Evolutionary conservation across 2,329 filamentous ascomycete genomes (phyloP).

Genomic region (Onygenales sp.): DNA sequence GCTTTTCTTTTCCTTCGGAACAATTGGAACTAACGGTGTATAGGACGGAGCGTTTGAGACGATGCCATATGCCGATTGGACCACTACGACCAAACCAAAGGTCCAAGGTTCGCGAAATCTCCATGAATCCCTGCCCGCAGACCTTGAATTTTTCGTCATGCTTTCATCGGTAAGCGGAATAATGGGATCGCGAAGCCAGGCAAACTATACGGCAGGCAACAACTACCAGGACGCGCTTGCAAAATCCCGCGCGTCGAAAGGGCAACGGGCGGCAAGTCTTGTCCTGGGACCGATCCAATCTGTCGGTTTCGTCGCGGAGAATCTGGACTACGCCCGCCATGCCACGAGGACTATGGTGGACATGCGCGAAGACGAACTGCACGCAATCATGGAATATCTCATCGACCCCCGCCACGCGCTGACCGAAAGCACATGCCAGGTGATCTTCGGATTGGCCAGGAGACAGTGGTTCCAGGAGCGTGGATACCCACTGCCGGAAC

Average conservation of each 20-base stretch:
- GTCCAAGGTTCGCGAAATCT: slow-evolving; percentile 30
- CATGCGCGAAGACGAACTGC: slow-evolving; percentile 13
- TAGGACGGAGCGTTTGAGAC: slow-evolving; percentile 27
- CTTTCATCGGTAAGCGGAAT: slow-evolving; percentile 34
- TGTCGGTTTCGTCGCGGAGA: slow-evolving; percentile 25
- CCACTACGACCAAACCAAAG: slow-evolving; percentile 30
- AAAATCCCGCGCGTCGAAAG: slow-evolving; percentile 16
- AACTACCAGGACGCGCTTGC: slow-evolving; percentile 31
- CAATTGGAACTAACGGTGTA: neutral
- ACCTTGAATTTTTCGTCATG: slow-evolving; percentile 36
- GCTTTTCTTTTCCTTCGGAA: neutral
- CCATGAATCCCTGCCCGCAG: slow-evolving; percentile 16
- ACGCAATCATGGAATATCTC: slow-evolving; percentile 11
- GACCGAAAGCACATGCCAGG: slow-evolving; percentile 9
- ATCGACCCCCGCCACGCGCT: slow-evolving; percentile 12
- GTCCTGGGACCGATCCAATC: slow-evolving; percentile 25
- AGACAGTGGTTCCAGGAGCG: slow-evolving; percentile 8
- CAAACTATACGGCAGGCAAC: slow-evolving; percentile 35
- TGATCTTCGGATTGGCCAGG: slow-evolving; percentile 13
- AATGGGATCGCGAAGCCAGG: slow-evolving; percentile 37
- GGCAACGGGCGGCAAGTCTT: slow-evolving; percentile 16
- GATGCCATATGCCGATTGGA: slow-evolving; percentile 32
- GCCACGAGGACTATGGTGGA: slow-evolving; percentile 6
- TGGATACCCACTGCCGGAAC: slow-evolving; percentile 13
- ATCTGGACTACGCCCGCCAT: slow-evolving; percentile 8